These are phyloP conservation scores for Endocarpon pusillum DNA, from an alignment of 495 filamentous ascomycete genomes.

Conservation along the genomic window DNA sequence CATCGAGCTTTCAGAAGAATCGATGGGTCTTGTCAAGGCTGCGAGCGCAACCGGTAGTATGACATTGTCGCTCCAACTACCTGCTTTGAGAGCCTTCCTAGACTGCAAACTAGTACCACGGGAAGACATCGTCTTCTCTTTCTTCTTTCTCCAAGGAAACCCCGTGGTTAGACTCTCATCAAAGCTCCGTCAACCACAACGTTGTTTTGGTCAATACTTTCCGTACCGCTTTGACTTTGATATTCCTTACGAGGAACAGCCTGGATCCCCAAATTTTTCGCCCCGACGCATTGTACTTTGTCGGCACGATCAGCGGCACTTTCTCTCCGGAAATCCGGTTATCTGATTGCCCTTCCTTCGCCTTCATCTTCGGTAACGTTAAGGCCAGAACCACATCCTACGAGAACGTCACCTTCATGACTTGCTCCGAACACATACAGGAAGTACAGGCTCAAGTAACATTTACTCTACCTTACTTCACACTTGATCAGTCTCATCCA, in stretches of 20 bases:
- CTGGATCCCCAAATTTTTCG: no score
- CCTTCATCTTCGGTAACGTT: not conserved
- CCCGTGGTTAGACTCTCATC: no score
- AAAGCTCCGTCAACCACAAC: no score
- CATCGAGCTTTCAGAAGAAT: no score
- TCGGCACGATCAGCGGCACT: no score
- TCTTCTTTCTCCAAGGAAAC: no score
- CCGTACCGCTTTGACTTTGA: no score
- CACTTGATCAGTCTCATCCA: not conserved
- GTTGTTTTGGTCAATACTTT: no score
- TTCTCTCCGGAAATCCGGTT: no score
- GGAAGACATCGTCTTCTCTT: not conserved
- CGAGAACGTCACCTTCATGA: not conserved
- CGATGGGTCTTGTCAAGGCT: not conserved
- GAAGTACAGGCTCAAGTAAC: not conserved
- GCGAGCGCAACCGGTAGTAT: not conserved
- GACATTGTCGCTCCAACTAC: not conserved
- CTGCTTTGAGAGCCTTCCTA: conserved; percentile 3
- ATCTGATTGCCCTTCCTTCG: not conserved
- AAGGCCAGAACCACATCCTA: not conserved
- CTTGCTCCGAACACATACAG: not conserved
- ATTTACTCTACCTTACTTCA: not conserved
- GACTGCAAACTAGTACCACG: not conserved
- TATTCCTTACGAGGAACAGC: no score
- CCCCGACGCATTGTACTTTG: no score